Base-by-base conservation (phyloP, 257 asterid species). In the Phtheirospermum japonicum region DNA sequence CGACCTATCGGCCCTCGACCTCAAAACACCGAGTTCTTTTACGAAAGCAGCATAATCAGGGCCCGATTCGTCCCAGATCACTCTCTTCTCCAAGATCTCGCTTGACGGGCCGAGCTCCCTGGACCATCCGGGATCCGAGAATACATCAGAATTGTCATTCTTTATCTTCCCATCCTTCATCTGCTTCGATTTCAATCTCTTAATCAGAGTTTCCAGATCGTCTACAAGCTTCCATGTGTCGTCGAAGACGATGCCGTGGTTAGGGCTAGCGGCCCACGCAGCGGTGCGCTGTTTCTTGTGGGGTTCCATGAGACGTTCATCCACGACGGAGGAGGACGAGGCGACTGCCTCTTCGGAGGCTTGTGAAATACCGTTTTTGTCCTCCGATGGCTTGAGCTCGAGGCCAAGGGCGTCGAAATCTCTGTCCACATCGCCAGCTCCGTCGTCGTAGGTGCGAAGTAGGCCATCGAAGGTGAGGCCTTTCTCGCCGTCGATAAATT, bases 341-440 rank as follows among this genome's bases (percentile, higher is more conserved):
- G 92, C 91, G 2, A 88, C 94, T 5, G 66, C 89, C 59, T 93
- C 96, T 40, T 83, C 93, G 0, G 86, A 72, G 0, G 79, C 83
- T 45, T 66, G 74, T 0, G 80, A 72, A 66, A 77, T 77, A 0
- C 82, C 85, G 49, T 67, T 77, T 30, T 72, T 77, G 6, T 79
- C 85, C 52, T 76, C 79, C 62, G 54, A 42, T 0, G 88, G 81
- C 59, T 82, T 87, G 2, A 93, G 73, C 70, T 89, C 99, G 33
- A 93, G 88, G n/a, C 95, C 97, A 0, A 93, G 85, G 5, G 99
- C 95, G 18, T 93, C 97, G 26, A 93, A 93, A 64, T 93, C 97
- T 9, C 97, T 84, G 79, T 93, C 99, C 31, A 93, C 97, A 39
- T 93, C 99, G 2, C 97, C 99, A 4, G 99, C 99, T 4, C 96